Evolutionary conservation across 2,329 filamentous ascomycete species (phyloP).

Genomic region (Plectosphaerella sp.): DNA sequence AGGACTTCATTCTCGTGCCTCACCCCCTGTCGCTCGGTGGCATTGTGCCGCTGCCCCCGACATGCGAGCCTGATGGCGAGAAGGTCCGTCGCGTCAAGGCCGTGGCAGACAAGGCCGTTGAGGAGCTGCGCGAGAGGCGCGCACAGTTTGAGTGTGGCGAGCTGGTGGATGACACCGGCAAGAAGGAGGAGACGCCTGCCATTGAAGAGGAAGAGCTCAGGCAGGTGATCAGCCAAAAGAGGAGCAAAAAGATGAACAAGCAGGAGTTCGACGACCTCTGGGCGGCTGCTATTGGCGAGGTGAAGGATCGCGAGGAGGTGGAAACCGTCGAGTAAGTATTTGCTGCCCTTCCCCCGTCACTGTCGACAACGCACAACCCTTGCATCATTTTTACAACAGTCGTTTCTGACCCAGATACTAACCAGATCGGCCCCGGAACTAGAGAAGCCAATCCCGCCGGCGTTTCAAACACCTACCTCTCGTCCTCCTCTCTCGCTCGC

Average conservation of each 20-base stretch:
- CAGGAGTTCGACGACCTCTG: slow-evolving; percentile 91
- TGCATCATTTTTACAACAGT: slow-evolving; percentile 10
- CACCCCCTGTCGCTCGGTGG: slow-evolving; percentile 83
- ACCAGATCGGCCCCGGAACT: slow-evolving; percentile 75
- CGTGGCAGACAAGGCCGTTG: slow-evolving; percentile 82
- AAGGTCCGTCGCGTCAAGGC: slow-evolving; percentile 83
- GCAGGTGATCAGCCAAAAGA: slow-evolving; percentile 67
- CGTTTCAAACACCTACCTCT: slow-evolving; percentile 62
- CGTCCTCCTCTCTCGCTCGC: slow-evolving; percentile 84
- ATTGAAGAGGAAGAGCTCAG: slow-evolving; percentile 72
- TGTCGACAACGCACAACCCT: slow-evolving; percentile 11
- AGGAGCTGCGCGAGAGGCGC: slow-evolving; percentile 77
- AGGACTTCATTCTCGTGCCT: slow-evolving; percentile 77
- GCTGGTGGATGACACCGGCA: slow-evolving; percentile 55
- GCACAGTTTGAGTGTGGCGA: slow-evolving; percentile 91
- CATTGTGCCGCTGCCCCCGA: slow-evolving; percentile 77
- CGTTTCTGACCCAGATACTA: slow-evolving; percentile 65
- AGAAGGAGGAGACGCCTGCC: slow-evolving; percentile 51
- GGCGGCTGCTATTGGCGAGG: slow-evolving; percentile 68
- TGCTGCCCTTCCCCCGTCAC: slow-evolving; percentile 10
- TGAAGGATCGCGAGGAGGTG: slow-evolving; percentile 59
- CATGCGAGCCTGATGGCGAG: slow-evolving; percentile 91
- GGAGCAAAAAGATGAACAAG: slow-evolving; percentile 77
- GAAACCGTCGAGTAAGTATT: slow-evolving; percentile 52
- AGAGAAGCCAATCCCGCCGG: slow-evolving; percentile 64